phyloP scores from a whole-genome alignment of 1,284 basidiomycete species.

The Fomitopsis schrenkii region DNA sequence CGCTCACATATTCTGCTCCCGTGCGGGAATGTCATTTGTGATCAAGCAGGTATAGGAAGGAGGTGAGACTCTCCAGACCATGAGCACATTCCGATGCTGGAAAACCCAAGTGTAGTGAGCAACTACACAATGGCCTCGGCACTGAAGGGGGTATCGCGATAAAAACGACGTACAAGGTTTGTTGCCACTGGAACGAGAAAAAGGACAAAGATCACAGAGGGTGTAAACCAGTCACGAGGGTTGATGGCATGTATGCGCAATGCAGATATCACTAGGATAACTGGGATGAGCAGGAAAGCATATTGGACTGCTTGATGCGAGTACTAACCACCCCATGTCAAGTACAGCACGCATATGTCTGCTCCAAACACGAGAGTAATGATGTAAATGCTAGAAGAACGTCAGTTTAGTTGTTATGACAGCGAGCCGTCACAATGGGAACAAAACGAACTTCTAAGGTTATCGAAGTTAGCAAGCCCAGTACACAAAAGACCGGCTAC shows the following conservation, averaged over 20 bases:
- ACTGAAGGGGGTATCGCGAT: neutral
- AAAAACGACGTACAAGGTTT: neutral
- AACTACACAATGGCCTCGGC: neutral
- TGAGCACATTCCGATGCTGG: neutral
- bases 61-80: neutral
- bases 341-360: neutral
- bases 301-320: neutral
- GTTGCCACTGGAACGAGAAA: neutral
- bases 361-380: neutral
- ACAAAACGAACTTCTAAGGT: neutral
- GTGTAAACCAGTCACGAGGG: neutral
- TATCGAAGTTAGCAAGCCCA: neutral
- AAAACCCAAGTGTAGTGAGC: neutral
- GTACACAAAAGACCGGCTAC: neutral
- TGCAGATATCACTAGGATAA: neutral
- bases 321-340: neutral
- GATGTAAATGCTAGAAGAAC: neutral
- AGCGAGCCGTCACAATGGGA: neutral
- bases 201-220: neutral
- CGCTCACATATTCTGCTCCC: neutral
- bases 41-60: neutral
- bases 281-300: neutral
- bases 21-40: neutral
- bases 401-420: neutral
- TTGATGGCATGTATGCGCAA: neutral